Percentiles rank a stretch among this genome's conserved stretches.
phyloP scores from a whole-genome alignment of 208 protist genomes.

The Naegleria lovaniensis region DNA sequence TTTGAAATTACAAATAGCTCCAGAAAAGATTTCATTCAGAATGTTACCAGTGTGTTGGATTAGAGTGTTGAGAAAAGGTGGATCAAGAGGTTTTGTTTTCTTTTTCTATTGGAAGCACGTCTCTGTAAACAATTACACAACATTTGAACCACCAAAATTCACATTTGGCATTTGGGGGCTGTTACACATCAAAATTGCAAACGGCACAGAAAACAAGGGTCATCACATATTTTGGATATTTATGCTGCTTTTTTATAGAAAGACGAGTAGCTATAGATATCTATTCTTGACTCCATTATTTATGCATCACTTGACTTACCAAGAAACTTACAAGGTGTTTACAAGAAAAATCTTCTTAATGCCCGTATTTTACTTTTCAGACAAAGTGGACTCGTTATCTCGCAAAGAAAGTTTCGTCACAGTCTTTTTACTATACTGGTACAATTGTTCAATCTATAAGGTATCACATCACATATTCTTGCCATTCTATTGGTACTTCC shows the following conservation, averaged over 20 bases:
- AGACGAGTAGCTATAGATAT: not conserved
- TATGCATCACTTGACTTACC: not conserved
- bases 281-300: not conserved
- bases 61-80: not conserved
- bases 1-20: not conserved
- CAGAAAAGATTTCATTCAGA: not conserved
- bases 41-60: not conserved
- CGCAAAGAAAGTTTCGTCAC: not conserved
- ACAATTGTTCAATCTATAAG: not conserved
- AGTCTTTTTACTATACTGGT: not conserved
- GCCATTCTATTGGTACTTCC: not conserved
- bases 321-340: not conserved
- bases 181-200: not conserved
- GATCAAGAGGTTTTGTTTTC: not conserved
- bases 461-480: not conserved
- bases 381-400: not conserved
- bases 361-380: not conserved
- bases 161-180: not conserved
- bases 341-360: not conserved
- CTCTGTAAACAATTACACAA: not conserved
- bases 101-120: slow-evolving; percentile 1
- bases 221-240: not conserved
- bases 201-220: not conserved
- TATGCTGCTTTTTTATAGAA: not conserved
- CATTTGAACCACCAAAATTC: not conserved